These are phyloP conservation scores for Tylopilus subfusipes DNA, from an alignment of 768 basidiomycete genomes.

Conservation along the genomic window DNA sequence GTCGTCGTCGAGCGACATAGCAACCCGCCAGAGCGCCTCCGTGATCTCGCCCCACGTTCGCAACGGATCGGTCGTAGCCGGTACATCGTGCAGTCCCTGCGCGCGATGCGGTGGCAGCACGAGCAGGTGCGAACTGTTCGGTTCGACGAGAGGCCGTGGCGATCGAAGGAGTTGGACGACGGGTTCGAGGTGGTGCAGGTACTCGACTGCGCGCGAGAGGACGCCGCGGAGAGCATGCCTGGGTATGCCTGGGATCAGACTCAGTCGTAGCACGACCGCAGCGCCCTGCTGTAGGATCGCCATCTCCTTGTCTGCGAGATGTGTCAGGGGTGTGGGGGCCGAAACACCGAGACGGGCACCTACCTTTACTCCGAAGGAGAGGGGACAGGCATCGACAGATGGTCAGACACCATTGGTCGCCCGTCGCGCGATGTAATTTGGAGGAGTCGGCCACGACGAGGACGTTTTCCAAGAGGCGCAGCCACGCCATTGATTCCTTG, in stretches of 20 bases:
- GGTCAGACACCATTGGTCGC: conserved; percentile 57
- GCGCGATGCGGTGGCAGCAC: conserved; percentile 34
- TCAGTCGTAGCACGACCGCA: conserved; percentile 35
- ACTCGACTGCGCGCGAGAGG: conserved; percentile 27
- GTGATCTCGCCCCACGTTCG: conserved; percentile 49
- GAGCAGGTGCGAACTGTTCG: conserved; percentile 1
- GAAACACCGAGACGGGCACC: not conserved
- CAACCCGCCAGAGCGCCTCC: conserved; percentile 41
- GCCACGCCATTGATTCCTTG: conserved; percentile 56
- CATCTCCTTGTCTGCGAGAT: conserved; percentile 17
- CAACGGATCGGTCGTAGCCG: conserved; percentile 27
- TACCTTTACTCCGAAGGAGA: conserved; percentile 17
- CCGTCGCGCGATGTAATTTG: conserved; percentile 53
- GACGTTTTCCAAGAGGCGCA: conserved; percentile 64
- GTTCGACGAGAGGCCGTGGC: not conserved
- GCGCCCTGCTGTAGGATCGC: conserved; percentile 24
- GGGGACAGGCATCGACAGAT: conserved; percentile 49
- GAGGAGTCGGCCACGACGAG: conserved; percentile 44
- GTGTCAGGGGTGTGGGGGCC: not conserved
- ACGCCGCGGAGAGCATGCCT: conserved; percentile 29
- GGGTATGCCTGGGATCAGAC: conserved; percentile 31
- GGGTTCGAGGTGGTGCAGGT: conserved; percentile 31
- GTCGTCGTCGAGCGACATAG: conserved; percentile 18
- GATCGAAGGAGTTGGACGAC: conserved; percentile 2
- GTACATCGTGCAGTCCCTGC: conserved; percentile 36